These are phyloP conservation scores for Lachnellula hyalina DNA, from an alignment of 2,329 filamentous ascomycete species.

Conservation along the genomic window DNA sequence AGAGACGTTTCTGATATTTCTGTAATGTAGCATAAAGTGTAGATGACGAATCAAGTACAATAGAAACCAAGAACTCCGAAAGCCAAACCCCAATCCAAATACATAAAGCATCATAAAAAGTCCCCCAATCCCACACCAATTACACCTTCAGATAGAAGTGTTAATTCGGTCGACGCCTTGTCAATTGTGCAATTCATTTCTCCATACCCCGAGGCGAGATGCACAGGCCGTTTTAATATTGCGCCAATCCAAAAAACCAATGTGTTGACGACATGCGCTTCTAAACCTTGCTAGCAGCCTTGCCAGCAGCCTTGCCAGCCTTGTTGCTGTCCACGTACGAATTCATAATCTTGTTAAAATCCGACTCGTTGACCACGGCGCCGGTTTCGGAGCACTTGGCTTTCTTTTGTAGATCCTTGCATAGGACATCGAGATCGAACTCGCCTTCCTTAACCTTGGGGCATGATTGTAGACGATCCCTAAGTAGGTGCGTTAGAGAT, in stretches of 20 bases:
- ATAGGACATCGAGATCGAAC: conserved; percentile 89
- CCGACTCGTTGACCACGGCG: conserved; percentile 80
- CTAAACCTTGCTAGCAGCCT: conserved; percentile 2
- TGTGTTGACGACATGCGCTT: background rate
- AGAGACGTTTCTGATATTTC: no score
- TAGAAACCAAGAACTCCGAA: no score
- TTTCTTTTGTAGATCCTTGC: conserved; percentile 89
- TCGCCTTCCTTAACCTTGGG: conserved; percentile 85
- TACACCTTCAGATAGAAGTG: background rate
- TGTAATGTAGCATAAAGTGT: no score
- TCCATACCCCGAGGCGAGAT: background rate
- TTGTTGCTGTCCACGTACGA: conserved; percentile 43
- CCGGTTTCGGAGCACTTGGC: conserved; percentile 90
- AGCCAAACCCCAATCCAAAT: no score
- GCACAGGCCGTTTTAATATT: background rate
- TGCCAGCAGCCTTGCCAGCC: conserved; percentile 1
- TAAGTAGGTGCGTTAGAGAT: conserved; percentile 34
- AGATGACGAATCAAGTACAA: no score
- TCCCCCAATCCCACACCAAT: background rate
- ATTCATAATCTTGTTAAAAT: conserved; percentile 76
- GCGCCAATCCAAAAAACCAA: background rate
- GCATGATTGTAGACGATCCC: conserved; percentile 85
- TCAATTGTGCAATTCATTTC: background rate
- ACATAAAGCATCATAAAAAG: background rate
- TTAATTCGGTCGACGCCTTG: background rate